Evolutionary conservation across 169 alveolate species (phyloP).

Genomic region (Eimeria tenella): DNA sequence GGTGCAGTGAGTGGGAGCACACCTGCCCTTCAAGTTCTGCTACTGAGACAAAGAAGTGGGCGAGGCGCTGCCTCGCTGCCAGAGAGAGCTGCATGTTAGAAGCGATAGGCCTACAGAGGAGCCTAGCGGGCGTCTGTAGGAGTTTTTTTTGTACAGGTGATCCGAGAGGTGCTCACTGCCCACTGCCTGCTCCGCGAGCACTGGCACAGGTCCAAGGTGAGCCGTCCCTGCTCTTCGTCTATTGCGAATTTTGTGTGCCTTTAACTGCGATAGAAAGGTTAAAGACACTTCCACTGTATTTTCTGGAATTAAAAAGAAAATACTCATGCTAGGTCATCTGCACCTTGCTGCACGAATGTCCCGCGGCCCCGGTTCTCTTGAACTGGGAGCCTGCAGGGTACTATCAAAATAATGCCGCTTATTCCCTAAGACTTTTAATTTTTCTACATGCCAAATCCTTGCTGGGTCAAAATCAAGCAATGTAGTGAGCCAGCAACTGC

Average conservation of each 20-base stretch:
- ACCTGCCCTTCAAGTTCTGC: conserved; percentile 70
- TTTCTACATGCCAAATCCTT: too few species aligned
- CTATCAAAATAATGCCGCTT: too few species aligned
- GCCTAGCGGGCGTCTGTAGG: not conserved
- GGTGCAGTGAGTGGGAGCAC: conserved; percentile 35
- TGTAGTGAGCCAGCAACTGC: too few species aligned
- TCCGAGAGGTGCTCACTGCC: conserved; percentile 38
- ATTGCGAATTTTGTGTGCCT: conserved; percentile 10
- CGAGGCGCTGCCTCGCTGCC: conserved; percentile 73
- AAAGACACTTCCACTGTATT: not conserved
- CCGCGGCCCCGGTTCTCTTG: not conserved
- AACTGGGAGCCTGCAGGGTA: not conserved
- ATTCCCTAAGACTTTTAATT: too few species aligned
- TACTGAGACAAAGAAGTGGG: conserved; percentile 60
- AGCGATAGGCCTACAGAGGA: not conserved
- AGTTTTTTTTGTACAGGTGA: not conserved
- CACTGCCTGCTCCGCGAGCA: conserved; percentile 64
- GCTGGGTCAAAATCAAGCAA: too few species aligned
- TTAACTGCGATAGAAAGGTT: conserved; percentile 16
- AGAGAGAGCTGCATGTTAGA: conserved; percentile 57
- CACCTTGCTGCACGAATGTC: conserved; percentile 68
- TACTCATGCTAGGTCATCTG: conserved; percentile 21
- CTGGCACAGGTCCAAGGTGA: conserved; percentile 35
- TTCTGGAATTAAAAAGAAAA: not conserved
- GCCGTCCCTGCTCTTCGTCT: not conserved